Evolutionary conservation across 1,284 basidiomycete genomes (phyloP), one percentile per base, ranked within the genome.

Genomic region (Fomitopsis pinicola): DNA sequence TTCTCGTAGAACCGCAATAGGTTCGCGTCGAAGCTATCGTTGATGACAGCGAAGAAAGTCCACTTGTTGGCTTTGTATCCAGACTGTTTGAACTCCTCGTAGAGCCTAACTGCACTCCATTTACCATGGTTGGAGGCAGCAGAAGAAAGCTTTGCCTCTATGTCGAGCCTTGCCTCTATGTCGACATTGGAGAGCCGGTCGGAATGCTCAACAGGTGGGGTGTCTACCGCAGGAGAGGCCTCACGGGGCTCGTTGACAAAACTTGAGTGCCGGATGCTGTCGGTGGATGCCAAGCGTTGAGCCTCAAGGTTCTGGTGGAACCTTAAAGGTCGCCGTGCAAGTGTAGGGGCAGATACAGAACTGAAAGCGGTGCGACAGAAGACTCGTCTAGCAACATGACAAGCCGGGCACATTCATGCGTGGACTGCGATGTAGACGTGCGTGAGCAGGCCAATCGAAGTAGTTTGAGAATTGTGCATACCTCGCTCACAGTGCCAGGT

Each of bases 1-100:
- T 73, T 63, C 61, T 83, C 77, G 63, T 80, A 77, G 22, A 71
- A 72, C 26, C 71, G 66, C 28, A 89, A 69, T 59, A 85, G 81
- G 3, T 74, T 63, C 2, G 78, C 65, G 12, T 69, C 69, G 12
- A 65, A 71, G 12, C 78, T 76, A 50, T 67, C 64, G 45, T 70
- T 66, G 28, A 83, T 63, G 44, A 84, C 65, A 30, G 75, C 71
- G 22, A 72, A 68, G 19, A 85, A 66, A 0, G 77, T 77, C 42
- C 70, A 68, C 19, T 71, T 63, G 15, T 73, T 70, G 4, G 77
- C 67, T 38, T 62, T 62, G 59, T 79, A 78, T 17, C 78, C 80
- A 5, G 71, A 64, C 50, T 55, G 62, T 14, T 62, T 61, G 59
- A 76, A 70, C 5, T 62, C 44, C 5, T 58, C 58, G 33, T 64